Percentiles rank a stretch among this genome's conserved stretches.
Evolutionary conservation across 306 rosid species (phyloP).

Genomic region (Prunus armeniaca): DNA sequence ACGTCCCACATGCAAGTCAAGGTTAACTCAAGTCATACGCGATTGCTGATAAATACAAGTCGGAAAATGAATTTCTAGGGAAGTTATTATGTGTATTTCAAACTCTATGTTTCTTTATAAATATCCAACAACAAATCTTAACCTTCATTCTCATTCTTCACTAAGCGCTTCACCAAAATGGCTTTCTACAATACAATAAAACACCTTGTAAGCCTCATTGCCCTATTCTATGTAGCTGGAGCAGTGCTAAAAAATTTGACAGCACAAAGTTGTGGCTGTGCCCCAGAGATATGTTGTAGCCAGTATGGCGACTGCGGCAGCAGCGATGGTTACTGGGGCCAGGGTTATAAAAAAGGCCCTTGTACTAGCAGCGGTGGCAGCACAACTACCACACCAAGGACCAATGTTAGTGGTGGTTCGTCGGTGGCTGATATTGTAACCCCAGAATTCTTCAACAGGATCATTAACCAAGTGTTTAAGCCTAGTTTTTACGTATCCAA

Average conservation of each 20-base stretch:
- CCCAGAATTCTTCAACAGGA: neutral
- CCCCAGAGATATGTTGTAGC: constrained; percentile 24
- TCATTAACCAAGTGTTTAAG: too few relatives aligned
- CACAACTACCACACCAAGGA: neutral
- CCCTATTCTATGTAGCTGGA: neutral
- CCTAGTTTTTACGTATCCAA: too few relatives aligned
- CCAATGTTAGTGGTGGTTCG: neutral
- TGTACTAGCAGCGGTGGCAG: neutral
- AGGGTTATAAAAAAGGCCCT: constrained; percentile 25
- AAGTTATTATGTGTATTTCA: neutral
- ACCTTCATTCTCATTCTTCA: neutral
- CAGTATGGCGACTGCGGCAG: constrained; percentile 23
- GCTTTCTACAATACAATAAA: neutral
- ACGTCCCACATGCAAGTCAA: too few relatives aligned
- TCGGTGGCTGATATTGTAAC: neutral
- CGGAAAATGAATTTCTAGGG: too few relatives aligned
- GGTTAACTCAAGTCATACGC: too few relatives aligned
- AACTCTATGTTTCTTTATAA: neutral
- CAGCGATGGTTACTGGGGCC: constrained; percentile 8
- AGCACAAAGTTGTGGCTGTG: constrained; percentile 23
- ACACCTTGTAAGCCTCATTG: neutral
- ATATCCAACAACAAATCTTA: neutral
- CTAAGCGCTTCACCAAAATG: neutral
- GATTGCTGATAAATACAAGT: accelerated
- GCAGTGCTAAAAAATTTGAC: neutral